Percentiles rank a stretch among this genome's conserved stretches.
phyloP scores from a whole-genome alignment of 345 rosid species.

The Pugionium cornutum region DNA sequence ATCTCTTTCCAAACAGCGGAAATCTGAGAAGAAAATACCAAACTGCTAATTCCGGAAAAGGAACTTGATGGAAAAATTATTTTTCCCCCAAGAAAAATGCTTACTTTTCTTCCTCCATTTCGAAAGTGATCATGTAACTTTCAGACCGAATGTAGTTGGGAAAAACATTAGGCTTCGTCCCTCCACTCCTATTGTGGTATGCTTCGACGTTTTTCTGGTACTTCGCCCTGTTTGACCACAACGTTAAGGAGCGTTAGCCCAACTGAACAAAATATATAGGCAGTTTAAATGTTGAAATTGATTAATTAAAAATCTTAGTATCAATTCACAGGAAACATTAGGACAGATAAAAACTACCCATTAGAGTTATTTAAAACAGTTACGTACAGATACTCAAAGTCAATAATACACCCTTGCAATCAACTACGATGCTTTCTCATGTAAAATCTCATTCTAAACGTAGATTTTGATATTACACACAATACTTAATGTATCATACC shows the following conservation, averaged over 20 bases:
- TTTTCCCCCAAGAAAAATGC: slow-evolving; percentile 8
- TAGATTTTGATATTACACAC: neutral
- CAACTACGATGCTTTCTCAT: neutral
- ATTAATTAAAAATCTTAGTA: neutral
- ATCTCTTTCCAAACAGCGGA: slow-evolving; percentile 91
- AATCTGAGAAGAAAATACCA: slow-evolving; percentile 54
- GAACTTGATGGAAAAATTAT: neutral
- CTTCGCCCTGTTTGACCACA: slow-evolving; percentile 69
- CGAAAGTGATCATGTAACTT: slow-evolving; percentile 88
- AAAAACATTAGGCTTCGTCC: slow-evolving; percentile 80
- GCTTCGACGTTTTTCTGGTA: slow-evolving; percentile 99
- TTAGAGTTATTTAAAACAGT: neutral
- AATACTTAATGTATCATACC: slow-evolving; percentile 54
- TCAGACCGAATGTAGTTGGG: slow-evolving; percentile 95
- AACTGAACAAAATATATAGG: neutral
- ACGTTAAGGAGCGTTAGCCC: slow-evolving; percentile 14
- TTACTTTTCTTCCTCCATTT: slow-evolving; percentile 96
- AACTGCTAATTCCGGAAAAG: slow-evolving; percentile 12
- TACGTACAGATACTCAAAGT: neutral
- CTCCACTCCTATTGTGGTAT: slow-evolving; percentile 77
- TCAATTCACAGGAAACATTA: slow-evolving; percentile 7
- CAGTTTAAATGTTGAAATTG: neutral
- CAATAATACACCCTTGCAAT: neutral
- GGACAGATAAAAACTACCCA: neutral
- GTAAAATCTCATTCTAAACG: neutral